Evolutionary conservation across 192 early-diverging fungal species (phyloP).

Genomic region (Thamnidium elegans): DNA sequence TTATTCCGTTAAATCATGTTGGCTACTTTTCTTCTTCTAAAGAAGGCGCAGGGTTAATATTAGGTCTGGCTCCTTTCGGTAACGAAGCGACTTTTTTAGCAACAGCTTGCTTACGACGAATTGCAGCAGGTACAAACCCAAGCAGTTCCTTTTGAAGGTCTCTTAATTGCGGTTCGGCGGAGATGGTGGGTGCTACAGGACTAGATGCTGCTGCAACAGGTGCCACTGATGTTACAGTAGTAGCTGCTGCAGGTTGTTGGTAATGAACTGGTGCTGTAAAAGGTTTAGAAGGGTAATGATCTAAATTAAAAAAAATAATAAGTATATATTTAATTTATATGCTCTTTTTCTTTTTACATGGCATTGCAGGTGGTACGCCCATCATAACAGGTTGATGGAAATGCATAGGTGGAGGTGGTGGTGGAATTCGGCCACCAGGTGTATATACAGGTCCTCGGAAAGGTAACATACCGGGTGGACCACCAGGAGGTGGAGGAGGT

Average conservation of each 20-base stretch:
- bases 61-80: slow-evolving; percentile 51
- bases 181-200: slow-evolving; percentile 62
- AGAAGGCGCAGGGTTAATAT: slow-evolving; percentile 71
- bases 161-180: slow-evolving; percentile 75
- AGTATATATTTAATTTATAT: not conserved
- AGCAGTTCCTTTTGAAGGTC: slow-evolving; percentile 80
- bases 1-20: too few species aligned
- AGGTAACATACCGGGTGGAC: not conserved
- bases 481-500: slow-evolving; percentile 21
- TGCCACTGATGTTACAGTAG: not conserved
- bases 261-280: not conserved
- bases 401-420: slow-evolving; percentile 17
- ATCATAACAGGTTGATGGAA: not conserved
- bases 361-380: not conserved
- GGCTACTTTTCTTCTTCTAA: slow-evolving; percentile 39
- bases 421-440: slow-evolving; percentile 4
- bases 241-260: not conserved
- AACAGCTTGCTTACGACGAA: slow-evolving; percentile 51
- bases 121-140: slow-evolving; percentile 62
- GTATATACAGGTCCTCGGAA: not conserved
- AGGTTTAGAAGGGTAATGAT: not conserved
- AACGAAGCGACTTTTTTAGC: slow-evolving; percentile 36
- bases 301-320: too few species aligned
- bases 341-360: not conserved
- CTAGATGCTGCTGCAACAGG: too few species aligned